Base-by-base conservation (phyloP, 495 filamentous ascomycete species). In the Trypethelium eluteriae region DNA sequence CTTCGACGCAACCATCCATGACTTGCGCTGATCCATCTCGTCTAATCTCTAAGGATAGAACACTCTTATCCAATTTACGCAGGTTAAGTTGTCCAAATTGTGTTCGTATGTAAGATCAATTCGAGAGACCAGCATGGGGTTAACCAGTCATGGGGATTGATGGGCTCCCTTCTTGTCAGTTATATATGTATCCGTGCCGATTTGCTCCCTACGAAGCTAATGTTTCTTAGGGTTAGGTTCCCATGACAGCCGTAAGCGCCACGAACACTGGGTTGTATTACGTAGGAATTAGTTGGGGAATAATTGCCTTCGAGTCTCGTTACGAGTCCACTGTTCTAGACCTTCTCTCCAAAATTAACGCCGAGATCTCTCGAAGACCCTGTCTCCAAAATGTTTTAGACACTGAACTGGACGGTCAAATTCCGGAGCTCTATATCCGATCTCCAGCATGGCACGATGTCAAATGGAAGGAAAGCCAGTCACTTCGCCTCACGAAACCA, bases 1-100 rank as follows among this genome's bases (percentile, higher is more conserved):
- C 66, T 77, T 79, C 74, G 86, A 83, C 68, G 83, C 84, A 10
- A 88, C 77, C 73, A 86, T 87, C 53, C 47, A 50, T 35, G 38
- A 53, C 3, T 14, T 62, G 12, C n/a, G 62, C 35, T 63, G 3
- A 35, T 70, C 63, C 63, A 64, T 46, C 49, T 25, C 61, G 49
- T 59, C 25, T n/a, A 34, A 5, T 1, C 41, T 44, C 41, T 44
- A 7, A 44, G 1, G 41, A 1, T 14, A 14, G 41, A 7, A 14
- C 41, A 44, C 41, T 44, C 41, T 44, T 44, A 0, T 1, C 14
- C 41, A 44, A 44, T 14, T 1, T 1, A 44, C 6, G 41, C 14
- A 14, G 1, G 41, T 44, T 44, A 7, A 44, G 14, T 44, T 44
- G 41, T 44, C 14, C 1, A 14, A 44, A 0, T 44, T 7, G 41